Evolutionary conservation across 148 eudicot genomes (phyloP), one percentile per base, ranked within the genome.

Genomic region (Rhododendron griersonianum): DNA sequence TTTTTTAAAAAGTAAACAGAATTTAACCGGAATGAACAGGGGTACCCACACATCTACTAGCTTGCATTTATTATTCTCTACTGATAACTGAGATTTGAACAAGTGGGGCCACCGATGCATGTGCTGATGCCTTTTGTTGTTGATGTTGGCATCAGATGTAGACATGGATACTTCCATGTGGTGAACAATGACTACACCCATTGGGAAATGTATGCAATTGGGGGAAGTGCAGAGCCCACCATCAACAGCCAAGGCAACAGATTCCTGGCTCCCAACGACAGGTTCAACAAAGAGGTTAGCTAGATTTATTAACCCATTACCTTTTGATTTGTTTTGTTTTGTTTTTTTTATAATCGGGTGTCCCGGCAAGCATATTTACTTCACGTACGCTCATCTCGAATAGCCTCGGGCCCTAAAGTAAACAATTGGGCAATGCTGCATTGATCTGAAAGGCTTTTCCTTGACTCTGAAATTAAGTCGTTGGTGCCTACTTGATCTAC

Each of bases 141-240:
- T 81, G 16, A 28, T 5, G 25, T n/a, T 78, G 55, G 33, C 11
- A 67, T 35, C 89, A 93, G 95, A 82, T 93, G 94, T 88, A 91
- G 95, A 73, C 91, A 85, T 90, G 95, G 95, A 19, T 92, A 93
- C 85, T 93, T 93, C 53, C 95, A 93, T 90, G 95, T 92, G 89
- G 95, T 93, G 87, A 93, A 92, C 87, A 93, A 93, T 90, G 94
- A 92, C 91, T 92, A 93, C 75, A 93, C 93, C 0, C 93, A 92
- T 78, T 92, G 95, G 95, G 92, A 92, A 75, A 93, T 91, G 93
- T 93, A 93, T 83, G 95, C 95, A 51, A 90, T 93, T 81, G 95
- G 95, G 33, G 95, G 95, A 23, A 93, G 95, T 87, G 95, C 95
- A 28, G 50, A 79, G 3, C 95, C 94, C 14, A 93, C 95, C 35